Evolutionary conservation across 2,329 filamentous ascomycete genomes (phyloP).

Genomic region (Alternaria longipes): DNA sequence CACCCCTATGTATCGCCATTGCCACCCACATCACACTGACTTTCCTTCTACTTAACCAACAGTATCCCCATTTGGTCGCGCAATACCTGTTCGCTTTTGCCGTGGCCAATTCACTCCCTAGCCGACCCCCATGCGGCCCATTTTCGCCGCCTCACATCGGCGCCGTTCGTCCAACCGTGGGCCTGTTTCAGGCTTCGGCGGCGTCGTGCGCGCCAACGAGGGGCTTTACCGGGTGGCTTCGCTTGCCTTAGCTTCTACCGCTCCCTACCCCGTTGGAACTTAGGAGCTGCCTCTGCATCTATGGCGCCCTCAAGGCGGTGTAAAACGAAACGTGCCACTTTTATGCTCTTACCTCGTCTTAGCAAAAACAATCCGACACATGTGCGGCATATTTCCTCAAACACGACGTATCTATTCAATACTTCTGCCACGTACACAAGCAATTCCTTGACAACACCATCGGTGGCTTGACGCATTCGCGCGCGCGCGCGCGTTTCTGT

Average conservation of each 20-base stretch:
- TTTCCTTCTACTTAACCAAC: constrained; percentile 13
- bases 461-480: neutral
- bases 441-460: neutral
- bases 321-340: constrained; percentile 8
- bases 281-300: constrained; percentile 2
- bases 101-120: constrained; percentile 23
- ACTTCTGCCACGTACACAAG: constrained; percentile 1
- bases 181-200: constrained; percentile 23
- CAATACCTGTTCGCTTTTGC: constrained; percentile 23
- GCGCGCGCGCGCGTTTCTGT: neutral
- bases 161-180: constrained; percentile 28
- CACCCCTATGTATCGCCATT: constrained; percentile 1
- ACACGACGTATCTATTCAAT: neutral
- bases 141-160: constrained; percentile 20
- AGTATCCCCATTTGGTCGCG: constrained; percentile 9
- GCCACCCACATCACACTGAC: constrained; percentile 7
- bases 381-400: constrained; percentile 2
- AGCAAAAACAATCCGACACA: constrained; percentile 6
- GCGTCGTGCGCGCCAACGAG: constrained; percentile 22
- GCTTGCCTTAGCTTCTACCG: constrained; percentile 13
- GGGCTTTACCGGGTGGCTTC: constrained; percentile 21
- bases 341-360: constrained; percentile 3
- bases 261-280: constrained; percentile 7
- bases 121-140: constrained; percentile 4
- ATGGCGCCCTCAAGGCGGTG: constrained; percentile 8